Base-by-base conservation (phyloP, 2,329 filamentous ascomycete genomes). In the Colletotrichum magnum region DNA sequence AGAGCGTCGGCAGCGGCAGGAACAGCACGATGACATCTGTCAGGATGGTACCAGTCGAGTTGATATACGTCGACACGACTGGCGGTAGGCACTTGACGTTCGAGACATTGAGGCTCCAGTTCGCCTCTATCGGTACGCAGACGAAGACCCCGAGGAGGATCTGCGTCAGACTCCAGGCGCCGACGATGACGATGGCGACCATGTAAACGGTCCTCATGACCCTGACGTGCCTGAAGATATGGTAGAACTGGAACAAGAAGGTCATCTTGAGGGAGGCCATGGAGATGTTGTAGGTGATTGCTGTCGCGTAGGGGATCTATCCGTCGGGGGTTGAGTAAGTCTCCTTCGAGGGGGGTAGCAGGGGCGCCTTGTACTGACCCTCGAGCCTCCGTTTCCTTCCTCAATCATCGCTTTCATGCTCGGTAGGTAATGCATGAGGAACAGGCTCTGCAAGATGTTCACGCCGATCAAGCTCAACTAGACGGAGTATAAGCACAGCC, bases 11-110 rank as follows among this genome's bases (percentile, higher is more conserved):
- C 1, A 70, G 61, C n/a, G 68, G 68, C 47, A 70, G 28, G 10
- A 66, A 52, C 7, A 70, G 54, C 12, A 70, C 53, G 15, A 63
- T 65, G 18, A 70, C 16, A 7, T 70, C 68, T 16, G 57, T 59
- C 13, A 59, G n/a, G 24, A 59, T 59, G 6, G 57, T 59, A 13
- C 57, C 57, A n/a, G 57, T 59, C 18, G 57, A 45, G 45, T 59
- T 59, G 57, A 59, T 26, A 3, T 59, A 59, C 0, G 57, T 59
- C 32, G 57, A 36, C 39, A 59, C 26, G 45, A 50, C 47, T 5
- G 43, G 50, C 45, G 57, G 57, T 12, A 59, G 45, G 15, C 57
- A 59, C 26, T n/a, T 52, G 41, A 24, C 48, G 12, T 18, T 41
- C 1, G 16, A 0, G 12, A 63, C 39, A 5, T 32, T 54, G 24